Evolutionary conservation across 805 yeast genomes (phyloP), one percentile per base, ranked within the genome.

Genomic region (Spathaspora girioi): DNA sequence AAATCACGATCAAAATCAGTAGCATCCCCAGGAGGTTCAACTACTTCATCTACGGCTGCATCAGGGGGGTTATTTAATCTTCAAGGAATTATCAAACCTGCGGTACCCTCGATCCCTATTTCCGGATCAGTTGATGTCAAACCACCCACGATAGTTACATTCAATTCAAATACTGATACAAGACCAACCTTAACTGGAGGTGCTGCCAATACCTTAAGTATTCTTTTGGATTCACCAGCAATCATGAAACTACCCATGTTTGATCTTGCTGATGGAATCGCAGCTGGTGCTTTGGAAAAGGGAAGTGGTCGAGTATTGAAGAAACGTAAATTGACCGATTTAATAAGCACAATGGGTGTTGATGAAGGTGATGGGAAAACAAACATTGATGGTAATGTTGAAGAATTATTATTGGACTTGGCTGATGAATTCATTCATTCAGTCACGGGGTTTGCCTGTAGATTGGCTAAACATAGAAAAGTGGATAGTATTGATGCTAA

Each of bases 341-440:
- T 94, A 53, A 94, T 94, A 6, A 82, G 84, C 62, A 82, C 89
- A 1, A 88, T 85, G 14, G 94, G 92, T 6, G 81, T 85, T 1
- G 93, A 87, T 65, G 94, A 86, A 66, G 97, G 96, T 42, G 97
- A 93, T 63, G 87, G 93, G 15, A 96, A 91, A 60, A 84, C 96
- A 5, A 79, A 80, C 4, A 87, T 94, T 51, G 99, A 93, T 67
- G 98, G 97, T 26, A 97, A 94, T 68, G 96, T 90, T 15, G 97
- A 92, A 67, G 98, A 93, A 59, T 71, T 94, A 40, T 71, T 94
- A 35, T 75, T 94, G 43, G 99, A 94, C 67, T 72, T 94, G 46
- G 97, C 99, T 0, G 99, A 94, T 68, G 98, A 94, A 64, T 94
- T 94, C 64, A 94, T 94, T 14, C 81, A 87, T 7, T 85, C 89